Conservation (phyloP, 192 early-diverging fungal species). For the Jimgerdemannia lactiflua region DNA sequence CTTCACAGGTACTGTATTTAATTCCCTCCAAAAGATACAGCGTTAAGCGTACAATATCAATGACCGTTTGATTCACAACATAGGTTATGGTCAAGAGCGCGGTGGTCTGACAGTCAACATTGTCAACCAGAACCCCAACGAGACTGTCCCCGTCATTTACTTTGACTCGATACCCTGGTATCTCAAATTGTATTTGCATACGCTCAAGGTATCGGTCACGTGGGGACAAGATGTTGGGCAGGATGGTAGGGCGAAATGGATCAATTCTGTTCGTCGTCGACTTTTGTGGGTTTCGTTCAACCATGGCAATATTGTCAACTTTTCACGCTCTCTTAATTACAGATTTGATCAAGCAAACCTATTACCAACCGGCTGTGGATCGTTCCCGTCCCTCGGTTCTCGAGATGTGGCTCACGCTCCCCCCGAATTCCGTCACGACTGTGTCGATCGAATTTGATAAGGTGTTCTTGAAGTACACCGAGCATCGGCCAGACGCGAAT, state of each 20-base stretch:
- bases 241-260: slow-evolving; percentile 6
- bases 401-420: slow-evolving; percentile 68
- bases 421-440: slow-evolving; percentile 62
- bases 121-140: slow-evolving; percentile 55
- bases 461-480: slow-evolving; percentile 91
- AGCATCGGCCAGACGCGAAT: slow-evolving; percentile 96
- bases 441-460: slow-evolving; percentile 85
- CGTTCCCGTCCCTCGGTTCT: slow-evolving; percentile 79
- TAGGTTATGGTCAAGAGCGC: slow-evolving; percentile 80
- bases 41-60: not conserved
- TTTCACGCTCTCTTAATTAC: not conserved
- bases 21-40: too few species aligned
- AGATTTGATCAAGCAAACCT: slow-evolving; percentile 55
- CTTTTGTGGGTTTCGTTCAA: not conserved
- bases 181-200: slow-evolving; percentile 87
- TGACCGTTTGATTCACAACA: slow-evolving; percentile 4
- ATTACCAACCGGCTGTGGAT: slow-evolving; percentile 77
- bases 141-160: slow-evolving; percentile 50
- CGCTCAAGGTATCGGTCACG: slow-evolving; percentile 57
- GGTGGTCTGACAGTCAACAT: slow-evolving; percentile 78
- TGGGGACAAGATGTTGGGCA: slow-evolving; percentile 12
- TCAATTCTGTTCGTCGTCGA: not conserved
- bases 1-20: slow-evolving; percentile 42
- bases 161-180: slow-evolving; percentile 91
- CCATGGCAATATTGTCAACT: not conserved